Evolutionary conservation across 1,284 basidiomycete genomes (phyloP).

Genomic region (Trichosporon coremiiforme): DNA sequence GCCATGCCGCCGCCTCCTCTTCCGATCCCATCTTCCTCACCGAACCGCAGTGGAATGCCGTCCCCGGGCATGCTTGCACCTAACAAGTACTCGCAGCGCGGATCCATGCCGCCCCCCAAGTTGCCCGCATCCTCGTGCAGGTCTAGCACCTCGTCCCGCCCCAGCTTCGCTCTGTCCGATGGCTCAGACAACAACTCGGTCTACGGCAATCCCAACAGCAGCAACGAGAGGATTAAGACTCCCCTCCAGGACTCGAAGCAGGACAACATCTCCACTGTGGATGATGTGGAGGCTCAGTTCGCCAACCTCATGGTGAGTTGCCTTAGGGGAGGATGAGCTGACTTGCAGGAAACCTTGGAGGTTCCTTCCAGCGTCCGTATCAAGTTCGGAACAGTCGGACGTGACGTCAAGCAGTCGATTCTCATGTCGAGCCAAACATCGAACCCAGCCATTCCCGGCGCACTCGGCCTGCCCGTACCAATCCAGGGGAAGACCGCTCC

Average conservation of each 20-base stretch:
- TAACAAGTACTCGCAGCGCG: slow-evolving; percentile 15
- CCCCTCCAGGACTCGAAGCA: slow-evolving; percentile 29
- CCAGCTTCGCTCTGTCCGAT: slow-evolving; percentile 26
- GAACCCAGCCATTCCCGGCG: slow-evolving; percentile 46
- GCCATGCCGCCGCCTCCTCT: slow-evolving; percentile 19
- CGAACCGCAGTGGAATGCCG: slow-evolving; percentile 8
- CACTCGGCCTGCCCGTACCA: slow-evolving; percentile 45
- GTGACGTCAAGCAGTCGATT: slow-evolving; percentile 50
- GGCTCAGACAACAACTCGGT: slow-evolving; percentile 13
- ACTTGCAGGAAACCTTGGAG: slow-evolving; percentile 47
- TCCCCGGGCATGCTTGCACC: slow-evolving; percentile 9
- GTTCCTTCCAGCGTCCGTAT: slow-evolving; percentile 47
- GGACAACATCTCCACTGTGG: slow-evolving; percentile 21
- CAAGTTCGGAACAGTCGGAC: slow-evolving; percentile 48
- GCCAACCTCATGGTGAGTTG: slow-evolving; percentile 45
- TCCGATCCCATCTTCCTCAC: neutral
- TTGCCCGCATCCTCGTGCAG: slow-evolving; percentile 23
- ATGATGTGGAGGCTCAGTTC: slow-evolving; percentile 47
- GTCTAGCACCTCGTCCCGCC: slow-evolving; percentile 25
- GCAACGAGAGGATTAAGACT: slow-evolving; percentile 29
- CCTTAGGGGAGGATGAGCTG: neutral
- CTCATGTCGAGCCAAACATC: slow-evolving; percentile 43
- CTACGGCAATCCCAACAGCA: neutral
- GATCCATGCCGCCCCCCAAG: slow-evolving; percentile 30
- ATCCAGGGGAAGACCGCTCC: slow-evolving; percentile 11